Evolutionary conservation across 805 yeast species (phyloP), one percentile per base, ranked within the genome.

Genomic region (Starmera amethionina): DNA sequence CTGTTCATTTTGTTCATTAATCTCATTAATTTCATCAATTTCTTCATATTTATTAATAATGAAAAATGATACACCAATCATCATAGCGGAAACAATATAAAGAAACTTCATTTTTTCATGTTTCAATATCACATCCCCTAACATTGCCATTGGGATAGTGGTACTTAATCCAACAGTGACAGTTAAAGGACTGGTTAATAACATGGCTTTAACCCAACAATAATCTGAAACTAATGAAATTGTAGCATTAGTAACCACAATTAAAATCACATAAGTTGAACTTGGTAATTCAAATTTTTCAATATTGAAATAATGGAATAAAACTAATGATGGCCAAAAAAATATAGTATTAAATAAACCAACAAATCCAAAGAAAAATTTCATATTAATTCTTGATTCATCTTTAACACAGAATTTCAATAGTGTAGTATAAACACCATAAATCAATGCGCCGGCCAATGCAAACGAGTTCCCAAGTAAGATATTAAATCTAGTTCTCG

Each of bases 141-240:
- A 59, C 85, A 93, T 84, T 0, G 97, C 95, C 39, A 93, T 72
- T 3, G 98, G 98, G 15, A 93, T 93, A 0, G 97, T 90, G 44
- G 89, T 75, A 16, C 95, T 82, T 28, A 93, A 67, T 0, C 98
- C 98, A 10, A 93, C 95, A 0, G 98, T 93, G 3, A 90, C 97
- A 0, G 96, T 89, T 48, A 93, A 67, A 2, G 98, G 98, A 35
- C 93, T 82, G 1, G 98, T 93, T 54, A 93, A 65, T 29, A 93
- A 70, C 76, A 89, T 93, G 0, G 97, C 95, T 46, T 86, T 77
- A 30, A 95, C 96, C 98, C 98, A 93, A 53, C 94, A 79, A 51
- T 82, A 88, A 58, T 93, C 98, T 32, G 95, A 82, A 13, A 89
- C 61, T 49, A 93, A 81, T 1, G 96, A 87, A 34, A 87, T 77